Evolutionary conservation across 2,329 filamentous ascomycete genomes (phyloP).

Genomic region (Pseudocercospora musae): DNA sequence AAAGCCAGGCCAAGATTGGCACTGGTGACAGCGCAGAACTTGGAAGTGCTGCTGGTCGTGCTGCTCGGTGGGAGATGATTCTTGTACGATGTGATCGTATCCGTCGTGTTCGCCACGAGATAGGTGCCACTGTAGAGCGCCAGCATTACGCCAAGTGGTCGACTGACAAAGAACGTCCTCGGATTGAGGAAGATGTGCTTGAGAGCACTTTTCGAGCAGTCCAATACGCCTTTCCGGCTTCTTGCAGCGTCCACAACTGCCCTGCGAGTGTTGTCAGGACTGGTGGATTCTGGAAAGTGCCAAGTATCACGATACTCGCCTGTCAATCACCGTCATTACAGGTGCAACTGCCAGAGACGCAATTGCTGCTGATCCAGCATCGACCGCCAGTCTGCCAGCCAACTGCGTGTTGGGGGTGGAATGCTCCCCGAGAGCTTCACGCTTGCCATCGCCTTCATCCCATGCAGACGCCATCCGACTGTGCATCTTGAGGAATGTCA

Average conservation of each 20-base stretch:
- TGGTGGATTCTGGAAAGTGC: neutral
- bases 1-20: conserved; percentile 22
- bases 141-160: conserved; percentile 22
- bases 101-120: conserved; percentile 22
- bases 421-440: neutral
- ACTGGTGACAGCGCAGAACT: conserved; percentile 20
- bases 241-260: conserved; percentile 24
- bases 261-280: conserved; percentile 8
- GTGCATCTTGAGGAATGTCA: neutral
- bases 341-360: conserved; percentile 24
- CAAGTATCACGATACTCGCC: conserved; percentile 8
- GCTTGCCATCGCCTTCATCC: neutral
- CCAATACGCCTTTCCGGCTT: conserved; percentile 13
- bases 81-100: conserved; percentile 13
- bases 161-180: conserved; percentile 16
- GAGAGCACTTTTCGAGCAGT: conserved; percentile 10
- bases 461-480: neutral
- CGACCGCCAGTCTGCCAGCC: conserved; percentile 3
- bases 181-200: conserved; percentile 13
- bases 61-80: conserved; percentile 13
- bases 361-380: conserved; percentile 21
- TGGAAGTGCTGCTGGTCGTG: conserved; percentile 16
- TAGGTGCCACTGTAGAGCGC: conserved; percentile 25
- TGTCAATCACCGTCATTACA: conserved; percentile 24
- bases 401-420: neutral